These are phyloP conservation scores for Hyphodiscus sp. DNA, from an alignment of 2,329 filamentous ascomycete genomes.

Conservation along the genomic window DNA sequence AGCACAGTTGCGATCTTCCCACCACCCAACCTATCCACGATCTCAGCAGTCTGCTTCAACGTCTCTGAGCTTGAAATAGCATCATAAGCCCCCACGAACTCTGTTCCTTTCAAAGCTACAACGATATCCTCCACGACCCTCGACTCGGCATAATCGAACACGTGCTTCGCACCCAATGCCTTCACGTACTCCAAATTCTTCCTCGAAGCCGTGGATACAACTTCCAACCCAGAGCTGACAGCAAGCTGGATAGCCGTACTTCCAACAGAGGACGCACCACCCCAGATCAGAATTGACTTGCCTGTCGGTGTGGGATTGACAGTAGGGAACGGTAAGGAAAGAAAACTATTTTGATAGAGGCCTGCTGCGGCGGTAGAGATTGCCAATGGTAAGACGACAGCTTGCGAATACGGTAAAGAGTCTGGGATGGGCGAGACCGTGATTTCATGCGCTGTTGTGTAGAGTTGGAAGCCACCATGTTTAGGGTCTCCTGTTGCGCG, in stretches of 20 bases:
- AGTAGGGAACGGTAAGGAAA: slow-evolving; percentile 21
- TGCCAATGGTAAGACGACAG: slow-evolving; percentile 26
- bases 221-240: slow-evolving; percentile 33
- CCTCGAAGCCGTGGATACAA: slow-evolving; percentile 33
- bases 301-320: slow-evolving; percentile 18
- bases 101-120: slow-evolving; percentile 26
- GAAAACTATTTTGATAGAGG: slow-evolving; percentile 15
- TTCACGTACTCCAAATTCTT: slow-evolving; percentile 32
- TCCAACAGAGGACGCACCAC: slow-evolving; percentile 17
- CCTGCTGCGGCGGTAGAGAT: slow-evolving; percentile 25
- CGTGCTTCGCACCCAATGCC: slow-evolving; percentile 32
- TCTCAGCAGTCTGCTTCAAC: not conserved
- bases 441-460: slow-evolving; percentile 19
- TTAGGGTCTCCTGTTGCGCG: slow-evolving; percentile 28
- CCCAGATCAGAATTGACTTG: slow-evolving; percentile 20
- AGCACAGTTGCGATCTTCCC: not conserved
- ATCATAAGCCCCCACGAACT: slow-evolving; percentile 28
- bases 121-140: slow-evolving; percentile 27
- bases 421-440: slow-evolving; percentile 22
- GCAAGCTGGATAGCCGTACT: slow-evolving; percentile 15
- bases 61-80: not conserved
- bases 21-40: not conserved
- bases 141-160: slow-evolving; percentile 33
- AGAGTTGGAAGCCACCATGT: slow-evolving; percentile 24
- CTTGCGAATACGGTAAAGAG: slow-evolving; percentile 24